These are phyloP conservation scores for Botrytis porri DNA, from an alignment of 2,329 filamentous ascomycete species.

Conservation along the genomic window DNA sequence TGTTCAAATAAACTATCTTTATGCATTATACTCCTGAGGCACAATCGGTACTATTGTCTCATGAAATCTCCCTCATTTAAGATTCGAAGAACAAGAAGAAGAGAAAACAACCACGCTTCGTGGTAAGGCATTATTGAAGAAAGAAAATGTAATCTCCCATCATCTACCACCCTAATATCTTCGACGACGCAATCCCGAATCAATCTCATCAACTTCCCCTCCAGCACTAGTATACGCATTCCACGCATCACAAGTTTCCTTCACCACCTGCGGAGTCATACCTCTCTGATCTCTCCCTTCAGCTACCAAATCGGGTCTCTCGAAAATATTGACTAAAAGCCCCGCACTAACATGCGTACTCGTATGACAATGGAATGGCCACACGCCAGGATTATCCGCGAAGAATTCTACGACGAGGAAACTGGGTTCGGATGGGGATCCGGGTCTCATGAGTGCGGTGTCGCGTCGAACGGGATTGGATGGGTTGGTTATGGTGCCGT, in stretches of 20 bases:
- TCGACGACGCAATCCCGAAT: conserved; percentile 43
- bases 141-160: not conserved
- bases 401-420: conserved; percentile 47
- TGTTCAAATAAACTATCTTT: not conserved
- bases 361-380: conserved; percentile 51
- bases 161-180: not conserved
- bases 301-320: conserved; percentile 39
- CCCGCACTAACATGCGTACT: conserved; percentile 48
- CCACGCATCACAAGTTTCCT: conserved; percentile 53
- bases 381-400: conserved; percentile 51
- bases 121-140: not conserved
- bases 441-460: conserved; percentile 43
- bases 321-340: conserved; percentile 40
- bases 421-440: conserved; percentile 36
- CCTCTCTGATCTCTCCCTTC: conserved; percentile 29
- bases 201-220: conserved; percentile 50
- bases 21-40: not conserved
- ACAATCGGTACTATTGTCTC: not conserved
- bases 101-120: not conserved
- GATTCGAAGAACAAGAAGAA: not conserved
- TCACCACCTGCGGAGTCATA: conserved; percentile 47
- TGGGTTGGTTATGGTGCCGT: conserved; percentile 40
- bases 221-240: conserved; percentile 44
- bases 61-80: not conserved
- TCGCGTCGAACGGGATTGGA: conserved; percentile 53